Evolutionary conservation across 2,329 filamentous ascomycete genomes (phyloP).

Genomic region (Kalmusia sp.): DNA sequence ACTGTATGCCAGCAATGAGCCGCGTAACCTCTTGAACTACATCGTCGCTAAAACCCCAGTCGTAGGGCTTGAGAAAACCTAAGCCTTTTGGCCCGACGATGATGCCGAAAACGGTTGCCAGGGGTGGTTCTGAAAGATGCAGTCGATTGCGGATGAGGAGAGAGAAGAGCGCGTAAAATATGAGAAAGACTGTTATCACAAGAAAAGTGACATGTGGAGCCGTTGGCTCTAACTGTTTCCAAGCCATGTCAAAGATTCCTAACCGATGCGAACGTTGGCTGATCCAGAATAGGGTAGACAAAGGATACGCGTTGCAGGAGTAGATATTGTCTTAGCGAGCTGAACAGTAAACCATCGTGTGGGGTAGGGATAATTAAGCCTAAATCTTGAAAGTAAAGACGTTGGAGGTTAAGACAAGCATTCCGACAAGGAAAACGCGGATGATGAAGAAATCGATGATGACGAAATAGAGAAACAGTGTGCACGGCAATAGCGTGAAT

Average conservation of each 20-base stretch:
- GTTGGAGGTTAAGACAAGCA: background rate
- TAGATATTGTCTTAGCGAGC: background rate
- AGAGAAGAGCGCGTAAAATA: slow-evolving; percentile 55
- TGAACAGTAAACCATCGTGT: background rate
- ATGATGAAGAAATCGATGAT: background rate
- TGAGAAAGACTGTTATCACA: slow-evolving; percentile 53
- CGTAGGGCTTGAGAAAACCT: slow-evolving; percentile 47
- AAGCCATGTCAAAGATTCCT: slow-evolving; percentile 36
- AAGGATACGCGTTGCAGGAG: background rate
- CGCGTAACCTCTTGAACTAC: slow-evolving; percentile 51
- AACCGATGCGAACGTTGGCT: background rate
- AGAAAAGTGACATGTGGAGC: slow-evolving; percentile 55
- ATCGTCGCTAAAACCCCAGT: slow-evolving; percentile 53
- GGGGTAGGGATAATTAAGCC: background rate
- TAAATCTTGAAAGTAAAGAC: background rate
- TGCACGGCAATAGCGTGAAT: background rate
- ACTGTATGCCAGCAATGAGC: slow-evolving; percentile 55
- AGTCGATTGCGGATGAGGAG: slow-evolving; percentile 55
- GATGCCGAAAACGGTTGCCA: slow-evolving; percentile 56
- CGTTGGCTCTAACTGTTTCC: slow-evolving; percentile 56
- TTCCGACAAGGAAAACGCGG: background rate
- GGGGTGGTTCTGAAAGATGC: slow-evolving; percentile 57
- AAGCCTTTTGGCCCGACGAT: slow-evolving; percentile 51
- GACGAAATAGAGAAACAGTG: background rate
- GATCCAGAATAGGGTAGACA: background rate